Evolutionary conservation across 306 rosid genomes (phyloP).

Genomic region (Cucurbita argyrosperma): DNA sequence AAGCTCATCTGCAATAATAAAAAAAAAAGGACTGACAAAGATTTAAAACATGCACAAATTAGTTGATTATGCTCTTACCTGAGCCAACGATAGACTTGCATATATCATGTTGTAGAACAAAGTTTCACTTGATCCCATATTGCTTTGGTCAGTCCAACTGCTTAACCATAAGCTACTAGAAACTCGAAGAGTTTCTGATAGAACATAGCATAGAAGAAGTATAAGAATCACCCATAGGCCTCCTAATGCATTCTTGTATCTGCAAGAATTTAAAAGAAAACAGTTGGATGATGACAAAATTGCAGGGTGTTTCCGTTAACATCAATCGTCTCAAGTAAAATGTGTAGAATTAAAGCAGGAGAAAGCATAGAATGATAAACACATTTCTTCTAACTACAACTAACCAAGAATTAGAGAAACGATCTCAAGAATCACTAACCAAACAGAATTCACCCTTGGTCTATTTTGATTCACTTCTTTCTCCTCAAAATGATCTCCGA

Average conservation of each 20-base stretch:
- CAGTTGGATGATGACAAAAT: neutral
- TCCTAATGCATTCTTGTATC: constrained; percentile 76
- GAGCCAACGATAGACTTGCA: constrained; percentile 62
- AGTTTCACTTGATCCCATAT: constrained; percentile 20
- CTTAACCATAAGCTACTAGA: constrained; percentile 93
- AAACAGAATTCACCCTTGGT: too few species aligned
- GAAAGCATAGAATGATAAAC: too few species aligned
- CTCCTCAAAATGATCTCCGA: too few species aligned
- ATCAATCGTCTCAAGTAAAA: neutral
- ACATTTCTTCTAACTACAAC: too few species aligned
- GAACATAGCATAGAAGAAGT: constrained; percentile 52
- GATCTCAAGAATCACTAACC: too few species aligned
- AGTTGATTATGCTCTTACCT: constrained; percentile 30
- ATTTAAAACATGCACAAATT: neutral
- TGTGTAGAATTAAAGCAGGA: neutral
- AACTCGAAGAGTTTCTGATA: constrained; percentile 64
- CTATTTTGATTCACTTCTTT: too few species aligned
- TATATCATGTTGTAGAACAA: constrained; percentile 59
- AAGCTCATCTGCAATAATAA: neutral
- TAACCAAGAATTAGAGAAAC: too few species aligned
- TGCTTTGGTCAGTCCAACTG: constrained; percentile 56
- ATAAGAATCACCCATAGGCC: constrained; percentile 64
- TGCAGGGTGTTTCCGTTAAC: neutral
- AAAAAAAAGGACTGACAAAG: neutral
- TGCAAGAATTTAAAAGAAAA: constrained; percentile 8